Percentiles rank a stretch among this genome's conserved stretches.
phyloP scores from a whole-genome alignment of 192 early-diverging fungal genomes.

The Coemansia sp. region DNA sequence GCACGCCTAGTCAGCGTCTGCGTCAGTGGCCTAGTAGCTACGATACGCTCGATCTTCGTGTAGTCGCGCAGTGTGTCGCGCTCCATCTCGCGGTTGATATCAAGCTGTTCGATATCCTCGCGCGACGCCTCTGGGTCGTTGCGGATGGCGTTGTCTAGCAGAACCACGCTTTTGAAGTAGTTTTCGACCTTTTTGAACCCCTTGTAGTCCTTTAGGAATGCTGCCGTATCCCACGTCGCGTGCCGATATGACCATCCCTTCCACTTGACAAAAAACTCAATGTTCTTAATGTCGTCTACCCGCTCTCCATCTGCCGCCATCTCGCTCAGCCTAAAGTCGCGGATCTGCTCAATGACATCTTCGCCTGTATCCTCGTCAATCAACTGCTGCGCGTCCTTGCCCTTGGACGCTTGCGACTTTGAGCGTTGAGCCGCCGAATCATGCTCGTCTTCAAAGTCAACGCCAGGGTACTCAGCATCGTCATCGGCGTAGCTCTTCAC shows the following conservation, averaged over 20 bases:
- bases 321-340: slow-evolving; percentile 47
- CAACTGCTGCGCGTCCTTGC: slow-evolving; percentile 34
- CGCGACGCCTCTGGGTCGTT: slow-evolving; percentile 69
- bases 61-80: slow-evolving; percentile 83
- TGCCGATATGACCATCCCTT: slow-evolving; percentile 86
- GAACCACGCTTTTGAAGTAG: slow-evolving; percentile 70
- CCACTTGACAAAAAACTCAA: slow-evolving; percentile 96
- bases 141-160: slow-evolving; percentile 62
- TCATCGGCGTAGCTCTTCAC: slow-evolving; percentile 57
- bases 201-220: slow-evolving; percentile 70
- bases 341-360: slow-evolving; percentile 53
- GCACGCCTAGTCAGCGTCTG: slow-evolving; percentile 14
- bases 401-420: slow-evolving; percentile 16
- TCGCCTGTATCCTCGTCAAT: slow-evolving; percentile 51
- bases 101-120: slow-evolving; percentile 89
- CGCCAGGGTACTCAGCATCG: slow-evolving; percentile 45
- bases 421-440: slow-evolving; percentile 19
- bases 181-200: slow-evolving; percentile 91
- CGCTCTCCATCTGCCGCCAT: slow-evolving; percentile 22
- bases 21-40: slow-evolving; percentile 63
- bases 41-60: slow-evolving; percentile 86
- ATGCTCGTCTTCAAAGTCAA: slow-evolving; percentile 45
- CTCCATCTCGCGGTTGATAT: slow-evolving; percentile 82
- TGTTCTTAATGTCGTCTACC: slow-evolving; percentile 53
- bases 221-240: slow-evolving; percentile 85